Percentiles rank a stretch among this genome's conserved stretches.
Evolutionary conservation across 176 grass and related monocot species (phyloP).

Genomic region (bread wheat (Triticum aestivum)): DNA sequence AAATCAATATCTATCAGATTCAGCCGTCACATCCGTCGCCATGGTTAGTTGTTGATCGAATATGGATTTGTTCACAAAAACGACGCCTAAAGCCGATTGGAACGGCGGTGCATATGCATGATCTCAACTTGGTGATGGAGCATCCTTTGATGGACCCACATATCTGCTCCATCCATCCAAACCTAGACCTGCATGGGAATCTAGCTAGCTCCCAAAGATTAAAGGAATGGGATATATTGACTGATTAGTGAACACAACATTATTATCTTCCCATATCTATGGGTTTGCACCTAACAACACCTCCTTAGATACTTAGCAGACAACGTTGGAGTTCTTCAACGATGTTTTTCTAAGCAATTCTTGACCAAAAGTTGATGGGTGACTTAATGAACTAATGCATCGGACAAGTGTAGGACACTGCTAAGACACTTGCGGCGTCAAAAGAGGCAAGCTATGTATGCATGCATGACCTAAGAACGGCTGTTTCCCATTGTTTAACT

Average conservation of each 20-base stretch:
- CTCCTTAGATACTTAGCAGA: background rate
- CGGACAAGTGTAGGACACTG: background rate
- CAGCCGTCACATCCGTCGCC: conserved; percentile 1
- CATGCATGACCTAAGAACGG: background rate
- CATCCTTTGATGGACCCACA: conserved; percentile 11
- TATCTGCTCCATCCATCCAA: conserved; percentile 29
- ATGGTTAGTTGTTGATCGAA: conserved; percentile 31
- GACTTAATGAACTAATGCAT: conserved; percentile 12
- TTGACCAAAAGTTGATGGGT: background rate
- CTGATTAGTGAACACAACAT: background rate
- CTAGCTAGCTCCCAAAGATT: background rate
- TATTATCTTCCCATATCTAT: background rate
- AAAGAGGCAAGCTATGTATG: background rate
- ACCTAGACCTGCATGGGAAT: conserved; percentile 1
- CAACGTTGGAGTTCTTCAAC: conserved; percentile 1
- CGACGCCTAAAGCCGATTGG: conserved; percentile 11
- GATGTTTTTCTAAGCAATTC: background rate
- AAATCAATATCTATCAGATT: background rate
- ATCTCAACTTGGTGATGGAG: conserved; percentile 31
- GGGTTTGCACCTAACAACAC: conserved; percentile 1
- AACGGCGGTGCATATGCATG: conserved; percentile 5
- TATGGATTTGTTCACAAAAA: conserved; percentile 14
- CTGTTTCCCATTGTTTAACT: conserved; percentile 10
- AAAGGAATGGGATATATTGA: background rate
- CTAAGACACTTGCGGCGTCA: background rate